Evolutionary conservation across 2,329 filamentous ascomycete species (phyloP), one percentile per base, ranked within the genome.

Genomic region (Macrophomina pseudophaseolina): DNA sequence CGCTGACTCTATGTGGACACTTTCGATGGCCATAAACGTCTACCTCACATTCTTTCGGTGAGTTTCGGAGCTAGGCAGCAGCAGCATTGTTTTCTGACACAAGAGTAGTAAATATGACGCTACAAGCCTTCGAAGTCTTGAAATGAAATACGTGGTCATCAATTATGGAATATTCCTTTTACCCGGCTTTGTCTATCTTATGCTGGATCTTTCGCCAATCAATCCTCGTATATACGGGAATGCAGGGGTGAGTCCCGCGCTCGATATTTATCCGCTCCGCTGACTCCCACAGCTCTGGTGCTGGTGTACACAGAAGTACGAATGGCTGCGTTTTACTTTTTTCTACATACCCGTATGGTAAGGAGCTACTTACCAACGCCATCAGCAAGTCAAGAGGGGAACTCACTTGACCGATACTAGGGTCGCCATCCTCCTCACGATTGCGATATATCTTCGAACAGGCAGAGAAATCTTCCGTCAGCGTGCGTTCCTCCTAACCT

Each of bases 21-120:
- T 94, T 68, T 88, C 90, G 63, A 95, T 96, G 92, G 91, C 92
- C 1, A 84, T 89, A 70, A 96, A 95, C 74, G 91, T 95, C 63
- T 92, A 92, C 75, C 79, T 94, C 16, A 93, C 91, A 0, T 93
- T 95, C 73, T 93, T 93, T 76, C 84, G 83, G 48, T 53, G 16
- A n/a, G 38, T n/a, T 28, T 52, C 59, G 11, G n/a, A 9, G 28
- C 9, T 16, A 16, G 12, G 44, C 44, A 28, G 28, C n/a, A 28
- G n/a, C 16, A 9, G 23, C 8, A 4, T 38, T 2, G 11, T 4
- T 8, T 30, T 44, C 5, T 46, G 30, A 64, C 16, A 18, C 4
- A 9, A 18, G 5, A 30, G 4, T 5, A 64, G 62, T 72, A 91
- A 90, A 69, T 94, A 89, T 71, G 87, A 90, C 67, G 86, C 88